Evolutionary conservation across 768 basidiomycete species (phyloP).

Genomic region (Naganishia friedmannii): DNA sequence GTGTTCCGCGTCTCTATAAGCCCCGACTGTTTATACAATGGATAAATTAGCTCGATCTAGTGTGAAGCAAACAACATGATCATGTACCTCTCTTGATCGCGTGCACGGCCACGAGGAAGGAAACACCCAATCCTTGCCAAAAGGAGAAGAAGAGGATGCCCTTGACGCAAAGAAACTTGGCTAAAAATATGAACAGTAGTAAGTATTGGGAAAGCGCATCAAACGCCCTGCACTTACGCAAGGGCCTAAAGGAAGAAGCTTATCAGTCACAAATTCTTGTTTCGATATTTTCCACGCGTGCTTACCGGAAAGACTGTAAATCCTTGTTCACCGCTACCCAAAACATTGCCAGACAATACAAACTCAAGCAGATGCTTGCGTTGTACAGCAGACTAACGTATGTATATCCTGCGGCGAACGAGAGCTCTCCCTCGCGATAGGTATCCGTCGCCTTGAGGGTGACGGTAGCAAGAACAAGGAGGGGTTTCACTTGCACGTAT

Average conservation of each 20-base stretch:
- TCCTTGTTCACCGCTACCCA: conserved; percentile 91
- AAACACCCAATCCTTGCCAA: conserved; percentile 88
- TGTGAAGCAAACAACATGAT: neutral
- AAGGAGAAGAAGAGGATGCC: conserved; percentile 98
- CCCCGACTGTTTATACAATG: conserved; percentile 59
- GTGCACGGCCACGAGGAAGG: conserved; percentile 78
- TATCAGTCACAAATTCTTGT: neutral
- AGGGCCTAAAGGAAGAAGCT: conserved; percentile 35
- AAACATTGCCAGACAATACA: conserved; percentile 83
- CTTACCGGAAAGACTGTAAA: conserved; percentile 79
- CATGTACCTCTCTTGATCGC: conserved; percentile 62
- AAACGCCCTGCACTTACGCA: conserved; percentile 41
- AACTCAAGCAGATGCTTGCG: conserved; percentile 51
- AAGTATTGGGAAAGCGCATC: neutral
- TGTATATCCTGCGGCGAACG: conserved; percentile 80
- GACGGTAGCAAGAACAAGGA: conserved; percentile 77
- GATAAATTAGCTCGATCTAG: neutral
- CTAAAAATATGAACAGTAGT: conserved; percentile 50
- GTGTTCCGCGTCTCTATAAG: conserved; percentile 81
- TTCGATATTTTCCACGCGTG: neutral
- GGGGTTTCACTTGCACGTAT: conserved; percentile 94
- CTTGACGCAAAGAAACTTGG: conserved; percentile 98
- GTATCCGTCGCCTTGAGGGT: conserved; percentile 81
- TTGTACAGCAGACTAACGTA: conserved; percentile 74
- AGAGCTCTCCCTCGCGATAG: conserved; percentile 85